Percentiles rank a stretch among this genome's conserved stretches.
Evolutionary conservation across 345 rosid species (phyloP).

Genomic region (Durio zibethinus): DNA sequence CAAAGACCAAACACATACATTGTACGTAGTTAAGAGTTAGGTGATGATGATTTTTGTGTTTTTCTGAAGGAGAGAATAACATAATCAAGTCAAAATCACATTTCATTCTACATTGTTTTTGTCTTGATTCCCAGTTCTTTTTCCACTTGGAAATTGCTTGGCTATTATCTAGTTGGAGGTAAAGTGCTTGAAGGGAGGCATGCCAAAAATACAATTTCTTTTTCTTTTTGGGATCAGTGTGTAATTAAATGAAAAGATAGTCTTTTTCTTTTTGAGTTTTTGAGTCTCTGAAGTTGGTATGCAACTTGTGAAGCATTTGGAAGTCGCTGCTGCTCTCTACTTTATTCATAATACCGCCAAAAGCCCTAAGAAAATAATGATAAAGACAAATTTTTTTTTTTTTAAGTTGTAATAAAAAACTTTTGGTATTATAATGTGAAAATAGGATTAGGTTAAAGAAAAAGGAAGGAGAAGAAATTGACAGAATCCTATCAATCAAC

Average conservation of each 20-base stretch:
- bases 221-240: not conserved
- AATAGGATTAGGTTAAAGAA: no score
- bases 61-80: not conserved
- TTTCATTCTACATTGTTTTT: constrained; percentile 17
- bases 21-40: constrained; percentile 2
- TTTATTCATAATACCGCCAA: not conserved
- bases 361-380: not conserved
- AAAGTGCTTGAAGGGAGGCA: not conserved
- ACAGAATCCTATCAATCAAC: no score
- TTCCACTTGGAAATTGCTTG: not conserved
- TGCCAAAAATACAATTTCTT: not conserved
- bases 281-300: no score
- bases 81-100: constrained; percentile 12
- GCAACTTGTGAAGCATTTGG: constrained; percentile 8
- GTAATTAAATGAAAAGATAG: not conserved
- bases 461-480: no score
- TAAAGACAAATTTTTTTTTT: not conserved
- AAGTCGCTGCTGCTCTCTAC: not conserved
- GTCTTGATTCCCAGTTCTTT: not conserved
- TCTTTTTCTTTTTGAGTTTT: not conserved
- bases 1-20: not conserved
- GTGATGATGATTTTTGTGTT: constrained; percentile 6
- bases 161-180: not conserved
- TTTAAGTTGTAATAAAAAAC: not conserved
- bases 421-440: not conserved